Base-by-base conservation (phyloP, 2,329 filamentous ascomycete species). In the Colletotrichum godetiae region DNA sequence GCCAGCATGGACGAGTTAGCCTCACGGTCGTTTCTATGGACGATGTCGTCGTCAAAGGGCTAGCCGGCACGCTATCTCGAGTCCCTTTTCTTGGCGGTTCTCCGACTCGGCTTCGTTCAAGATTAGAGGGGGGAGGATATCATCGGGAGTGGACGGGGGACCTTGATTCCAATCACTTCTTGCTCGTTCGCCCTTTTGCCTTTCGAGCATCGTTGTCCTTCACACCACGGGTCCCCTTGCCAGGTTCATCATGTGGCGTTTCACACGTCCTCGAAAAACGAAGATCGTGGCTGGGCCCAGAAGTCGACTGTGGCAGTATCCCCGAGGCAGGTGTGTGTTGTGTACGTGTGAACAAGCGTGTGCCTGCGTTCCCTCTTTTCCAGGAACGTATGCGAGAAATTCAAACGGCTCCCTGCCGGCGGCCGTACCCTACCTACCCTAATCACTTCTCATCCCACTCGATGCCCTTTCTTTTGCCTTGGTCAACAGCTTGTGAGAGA, bases 31-130 rank as follows among this genome's bases (percentile, higher is more conserved):
- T 61, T 42, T 42, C 63, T 35, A 72, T 31, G 42, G 15, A 19
- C 58, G 68, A 72, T 49, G 19, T 49, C 42, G 42, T n/a, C 19
- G 42, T 49, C 42, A n/a, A 49, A 49, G 42, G 68, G 68, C 63
- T 72, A 72, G 68, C 57, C 64, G 49, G 63, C 68, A 67, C 68
- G 68, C 63, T 72, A 72, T 67, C 57, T 72, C 49, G 35, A 73
- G 56, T 70, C 60, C 70, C 55, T 69, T 29, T 53, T 56, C 59
- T 73, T 69, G 60, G 70, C 70, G 46, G 68, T 22, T 56, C 65
- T 55, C 66, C 55, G 60, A 24, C 67, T 60, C 42, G 66, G 60
- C 70, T 37, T 69, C 42, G 5, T 69, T 33, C 60, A 46, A 62
- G 27, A 62, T 49, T 33, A 24, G n/a, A 46, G 42, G 58, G 42